These are phyloP conservation scores for Komagataella pastoris DNA, from an alignment of 805 yeast species.

Conservation along the genomic window DNA sequence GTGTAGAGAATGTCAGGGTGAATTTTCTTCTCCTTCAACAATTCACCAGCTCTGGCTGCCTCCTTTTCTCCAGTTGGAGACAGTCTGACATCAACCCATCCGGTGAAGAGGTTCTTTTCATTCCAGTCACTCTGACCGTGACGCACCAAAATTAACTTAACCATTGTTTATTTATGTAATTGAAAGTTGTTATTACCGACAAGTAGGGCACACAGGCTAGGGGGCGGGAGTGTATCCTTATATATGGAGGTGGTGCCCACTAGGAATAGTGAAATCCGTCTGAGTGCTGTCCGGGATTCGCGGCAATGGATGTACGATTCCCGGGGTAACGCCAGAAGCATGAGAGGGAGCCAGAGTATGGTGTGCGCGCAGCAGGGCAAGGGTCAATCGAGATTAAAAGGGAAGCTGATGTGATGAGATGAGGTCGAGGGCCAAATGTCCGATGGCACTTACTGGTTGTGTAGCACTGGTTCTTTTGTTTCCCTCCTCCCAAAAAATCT, in stretches of 20 bases:
- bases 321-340: not conserved
- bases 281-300: not conserved
- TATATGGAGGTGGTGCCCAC: not conserved
- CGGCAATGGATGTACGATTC: not conserved
- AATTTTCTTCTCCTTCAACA: conserved; percentile 76
- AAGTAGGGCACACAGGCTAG: not conserved
- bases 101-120: conserved; percentile 95
- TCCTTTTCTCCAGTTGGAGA: conserved; percentile 78
- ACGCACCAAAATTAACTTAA: conserved; percentile 80
- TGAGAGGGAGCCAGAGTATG: not conserved
- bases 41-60: conserved; percentile 88
- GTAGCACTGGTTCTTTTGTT: not conserved
- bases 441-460: not conserved
- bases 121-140: conserved; percentile 99
- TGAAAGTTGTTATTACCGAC: not conserved
- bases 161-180: conserved; percentile 12
- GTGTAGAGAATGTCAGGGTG: conserved; percentile 85
- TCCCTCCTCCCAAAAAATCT: not conserved
- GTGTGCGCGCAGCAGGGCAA: not conserved
- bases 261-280: not conserved
- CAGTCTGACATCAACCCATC: conserved; percentile 93
- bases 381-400: not conserved
- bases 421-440: not conserved
- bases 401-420: not conserved
- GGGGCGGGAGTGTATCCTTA: not conserved